These are phyloP conservation scores for Dryas integrifolia DNA, from an alignment of 331 rosid species.

Conservation along the genomic window DNA sequence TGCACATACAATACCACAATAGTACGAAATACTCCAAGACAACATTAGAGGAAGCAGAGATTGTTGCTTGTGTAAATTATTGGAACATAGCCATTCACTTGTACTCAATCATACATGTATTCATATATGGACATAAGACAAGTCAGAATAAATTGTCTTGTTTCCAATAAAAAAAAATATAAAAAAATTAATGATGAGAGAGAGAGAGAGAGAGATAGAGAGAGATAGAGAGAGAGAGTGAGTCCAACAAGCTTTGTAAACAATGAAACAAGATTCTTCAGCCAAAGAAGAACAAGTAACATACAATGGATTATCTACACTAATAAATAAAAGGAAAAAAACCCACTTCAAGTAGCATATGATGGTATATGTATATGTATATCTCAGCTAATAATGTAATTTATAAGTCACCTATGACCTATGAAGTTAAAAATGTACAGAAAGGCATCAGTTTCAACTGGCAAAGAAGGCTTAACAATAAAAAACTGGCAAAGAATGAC, in stretches of 20 bases:
- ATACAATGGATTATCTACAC: too few relatives aligned
- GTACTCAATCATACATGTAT: not conserved
- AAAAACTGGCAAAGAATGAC: not conserved
- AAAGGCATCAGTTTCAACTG: not conserved
- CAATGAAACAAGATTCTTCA: too few relatives aligned
- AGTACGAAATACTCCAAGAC: slow-evolving; percentile 10
- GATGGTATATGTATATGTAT: not conserved
- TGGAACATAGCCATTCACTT: not conserved
- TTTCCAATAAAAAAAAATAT: too few relatives aligned
- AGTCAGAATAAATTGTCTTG: too few relatives aligned
- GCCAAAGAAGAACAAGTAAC: too few relatives aligned
- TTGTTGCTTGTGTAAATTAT: not conserved
- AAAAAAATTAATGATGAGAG: too few relatives aligned
- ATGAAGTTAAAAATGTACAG: not conserved
- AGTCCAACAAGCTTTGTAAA: too few relatives aligned
- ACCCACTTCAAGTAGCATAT: not conserved
- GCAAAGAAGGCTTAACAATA: not conserved
- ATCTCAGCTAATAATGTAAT: too few relatives aligned
- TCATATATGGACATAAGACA: not conserved
- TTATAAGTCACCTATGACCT: too few relatives aligned
- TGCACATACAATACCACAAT: slow-evolving; percentile 36
- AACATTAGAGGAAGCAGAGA: not conserved
- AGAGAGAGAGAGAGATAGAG: too few relatives aligned
- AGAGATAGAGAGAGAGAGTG: too few relatives aligned
- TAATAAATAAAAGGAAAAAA: too few relatives aligned